Conservation (phyloP, 345 rosid species). For the Angophora floribunda region DNA sequence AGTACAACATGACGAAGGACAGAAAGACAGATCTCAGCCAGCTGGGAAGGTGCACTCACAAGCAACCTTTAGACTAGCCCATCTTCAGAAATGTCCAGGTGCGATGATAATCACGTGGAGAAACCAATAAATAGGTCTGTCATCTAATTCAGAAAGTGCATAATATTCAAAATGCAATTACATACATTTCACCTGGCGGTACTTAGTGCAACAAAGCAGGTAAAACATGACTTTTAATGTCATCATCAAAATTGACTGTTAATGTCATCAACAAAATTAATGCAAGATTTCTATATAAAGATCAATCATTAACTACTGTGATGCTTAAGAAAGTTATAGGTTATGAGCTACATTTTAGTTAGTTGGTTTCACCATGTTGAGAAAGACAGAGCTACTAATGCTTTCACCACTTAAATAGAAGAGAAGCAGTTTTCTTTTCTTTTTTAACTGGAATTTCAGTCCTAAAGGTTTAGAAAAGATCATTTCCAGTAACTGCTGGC, state of each 20-base stretch:
- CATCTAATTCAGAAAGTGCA: not conserved
- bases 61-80: not conserved
- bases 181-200: not conserved
- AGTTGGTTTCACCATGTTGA: not conserved
- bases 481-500: not conserved
- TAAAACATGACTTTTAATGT: not conserved
- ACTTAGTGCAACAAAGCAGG: not conserved
- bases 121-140: not conserved
- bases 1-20: not conserved
- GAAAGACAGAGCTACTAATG: not conserved
- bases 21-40: not conserved
- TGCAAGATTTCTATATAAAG: not conserved
- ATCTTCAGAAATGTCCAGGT: not conserved
- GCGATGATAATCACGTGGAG: not conserved
- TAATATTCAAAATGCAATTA: not conserved
- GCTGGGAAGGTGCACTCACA: not conserved
- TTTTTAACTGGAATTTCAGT: not conserved
- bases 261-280: not conserved
- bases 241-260: not conserved
- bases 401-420: not conserved
- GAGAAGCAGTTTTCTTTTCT: not conserved
- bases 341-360: not conserved
- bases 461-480: not conserved
- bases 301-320: not conserved
- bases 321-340: not conserved